Percentiles rank a stretch among this genome's conserved stretches.
These are phyloP conservation scores for Hemisphaericaspora xylofermentans DNA, from an alignment of 1,139 yeast genomes.

Conservation along the genomic window DNA sequence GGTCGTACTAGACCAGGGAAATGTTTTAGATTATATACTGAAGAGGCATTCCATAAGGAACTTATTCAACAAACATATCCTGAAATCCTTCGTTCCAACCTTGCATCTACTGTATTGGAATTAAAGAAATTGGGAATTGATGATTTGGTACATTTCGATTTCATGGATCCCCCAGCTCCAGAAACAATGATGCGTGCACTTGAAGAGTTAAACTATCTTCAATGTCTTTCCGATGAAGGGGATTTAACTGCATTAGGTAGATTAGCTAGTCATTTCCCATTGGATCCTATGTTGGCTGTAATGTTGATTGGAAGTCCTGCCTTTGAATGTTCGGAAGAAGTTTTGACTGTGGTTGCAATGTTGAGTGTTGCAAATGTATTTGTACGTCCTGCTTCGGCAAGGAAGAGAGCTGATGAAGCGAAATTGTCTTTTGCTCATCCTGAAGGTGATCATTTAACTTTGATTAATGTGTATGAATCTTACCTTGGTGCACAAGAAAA, in stretches of 20 bases:
- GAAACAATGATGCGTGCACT: constrained; percentile 99
- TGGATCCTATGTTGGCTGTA: constrained; percentile 94
- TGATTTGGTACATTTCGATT: constrained; percentile 95
- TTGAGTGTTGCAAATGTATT: constrained; percentile 93
- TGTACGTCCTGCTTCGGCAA: constrained; percentile 86
- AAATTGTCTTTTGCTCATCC: constrained; percentile 87
- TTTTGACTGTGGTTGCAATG: constrained; percentile 84
- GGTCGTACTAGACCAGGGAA: constrained; percentile 99
- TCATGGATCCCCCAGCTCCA: constrained; percentile 99
- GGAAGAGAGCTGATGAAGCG: constrained; percentile 89
- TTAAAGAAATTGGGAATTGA: constrained; percentile 91
- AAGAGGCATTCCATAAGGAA: constrained; percentile 93
- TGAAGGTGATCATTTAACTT: constrained; percentile 92
- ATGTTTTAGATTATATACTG: constrained; percentile 93
- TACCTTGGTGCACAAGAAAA: constrained; percentile 73
- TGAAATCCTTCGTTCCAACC: constrained; percentile 86
- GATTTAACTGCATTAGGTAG: constrained; percentile 86
- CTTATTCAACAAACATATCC: constrained; percentile 94
- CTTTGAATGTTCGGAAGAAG: constrained; percentile 83
- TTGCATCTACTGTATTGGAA: constrained; percentile 89
- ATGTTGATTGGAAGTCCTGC: constrained; percentile 87
- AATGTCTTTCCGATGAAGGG: constrained; percentile 91
- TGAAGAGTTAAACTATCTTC: constrained; percentile 88
- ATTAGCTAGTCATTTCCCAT: constrained; percentile 86
- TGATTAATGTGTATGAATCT: constrained; percentile 85